phyloP scores from a whole-genome alignment of 2,329 filamentous ascomycete genomes.

The Juglanconis sp. region DNA sequence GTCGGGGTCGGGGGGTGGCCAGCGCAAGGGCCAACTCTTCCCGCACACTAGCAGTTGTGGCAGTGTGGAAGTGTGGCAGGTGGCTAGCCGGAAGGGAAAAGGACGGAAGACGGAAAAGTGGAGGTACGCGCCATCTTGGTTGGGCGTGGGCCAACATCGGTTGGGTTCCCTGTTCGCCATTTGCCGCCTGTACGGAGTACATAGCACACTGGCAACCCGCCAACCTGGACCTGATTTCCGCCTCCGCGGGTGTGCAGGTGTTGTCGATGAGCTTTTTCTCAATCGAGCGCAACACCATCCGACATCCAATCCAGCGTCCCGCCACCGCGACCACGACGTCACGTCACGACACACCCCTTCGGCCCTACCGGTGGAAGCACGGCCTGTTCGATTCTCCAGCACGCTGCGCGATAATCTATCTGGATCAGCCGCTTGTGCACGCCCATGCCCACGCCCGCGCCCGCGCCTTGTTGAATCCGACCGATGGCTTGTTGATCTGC shows the following conservation, averaged over 20 bases:
- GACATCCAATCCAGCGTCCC: not conserved
- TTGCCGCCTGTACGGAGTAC: too few relatives aligned
- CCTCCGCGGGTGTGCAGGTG: not conserved
- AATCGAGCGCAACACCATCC: constrained; percentile 11
- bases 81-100: too few relatives aligned
- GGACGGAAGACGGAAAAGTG: too few relatives aligned
- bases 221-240: not conserved
- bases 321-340: not conserved
- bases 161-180: too few relatives aligned
- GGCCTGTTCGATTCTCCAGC: not conserved
- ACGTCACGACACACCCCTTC: not conserved
- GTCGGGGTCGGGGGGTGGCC: too few relatives aligned
- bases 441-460: not conserved
- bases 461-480: constrained; percentile 1
- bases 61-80: too few relatives aligned
- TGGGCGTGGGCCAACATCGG: not conserved
- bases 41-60: too few relatives aligned
- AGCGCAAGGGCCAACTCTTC: too few relatives aligned
- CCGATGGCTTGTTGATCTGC: constrained; percentile 12
- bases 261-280: not conserved
- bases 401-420: constrained; percentile 1
- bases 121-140: too few relatives aligned
- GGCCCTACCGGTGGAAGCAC: not conserved
- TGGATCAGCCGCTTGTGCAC: not conserved
- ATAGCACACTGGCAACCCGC: too few relatives aligned